Conservation (phyloP, 805 yeast species). For the Kregervanrija delftensis region DNA sequence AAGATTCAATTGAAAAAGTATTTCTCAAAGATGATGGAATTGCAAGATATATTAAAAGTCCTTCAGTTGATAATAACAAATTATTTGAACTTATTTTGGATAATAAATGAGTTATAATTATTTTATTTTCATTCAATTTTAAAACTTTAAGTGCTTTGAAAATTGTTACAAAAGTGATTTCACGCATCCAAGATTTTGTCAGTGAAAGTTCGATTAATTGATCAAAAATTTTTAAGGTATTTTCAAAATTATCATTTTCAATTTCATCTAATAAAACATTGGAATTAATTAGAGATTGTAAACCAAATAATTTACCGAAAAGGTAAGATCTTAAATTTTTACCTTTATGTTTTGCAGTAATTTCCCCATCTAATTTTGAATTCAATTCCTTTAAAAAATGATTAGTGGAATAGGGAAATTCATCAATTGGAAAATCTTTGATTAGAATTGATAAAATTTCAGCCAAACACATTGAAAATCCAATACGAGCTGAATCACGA, state of each 20-base stretch:
- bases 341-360: constrained; percentile 51
- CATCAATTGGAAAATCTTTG: constrained; percentile 7
- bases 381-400: constrained; percentile 31
- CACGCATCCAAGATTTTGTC: constrained; percentile 78
- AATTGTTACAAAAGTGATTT: constrained; percentile 68
- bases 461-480: constrained; percentile 81
- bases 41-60: constrained; percentile 62
- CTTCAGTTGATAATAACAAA: constrained; percentile 67
- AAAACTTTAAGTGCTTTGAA: constrained; percentile 39
- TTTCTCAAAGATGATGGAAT: constrained; percentile 31
- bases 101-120: constrained; percentile 24
- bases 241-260: constrained; percentile 17
- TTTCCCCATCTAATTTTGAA: constrained; percentile 31
- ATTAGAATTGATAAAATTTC: constrained; percentile 45
- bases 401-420: constrained; percentile 30
- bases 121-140: constrained; percentile 13
- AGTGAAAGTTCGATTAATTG: constrained; percentile 50
- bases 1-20: constrained; percentile 13
- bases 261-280: constrained; percentile 28
- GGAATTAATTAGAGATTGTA: constrained; percentile 65
- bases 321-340: constrained; percentile 73
- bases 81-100: constrained; percentile 42
- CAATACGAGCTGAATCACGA: constrained; percentile 77
- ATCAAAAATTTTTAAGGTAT: constrained; percentile 35
- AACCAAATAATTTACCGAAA: constrained; percentile 81